Evolutionary conservation across 177 flowering plant genomes (phyloP).

Genomic region (Vitis hybrid): DNA sequence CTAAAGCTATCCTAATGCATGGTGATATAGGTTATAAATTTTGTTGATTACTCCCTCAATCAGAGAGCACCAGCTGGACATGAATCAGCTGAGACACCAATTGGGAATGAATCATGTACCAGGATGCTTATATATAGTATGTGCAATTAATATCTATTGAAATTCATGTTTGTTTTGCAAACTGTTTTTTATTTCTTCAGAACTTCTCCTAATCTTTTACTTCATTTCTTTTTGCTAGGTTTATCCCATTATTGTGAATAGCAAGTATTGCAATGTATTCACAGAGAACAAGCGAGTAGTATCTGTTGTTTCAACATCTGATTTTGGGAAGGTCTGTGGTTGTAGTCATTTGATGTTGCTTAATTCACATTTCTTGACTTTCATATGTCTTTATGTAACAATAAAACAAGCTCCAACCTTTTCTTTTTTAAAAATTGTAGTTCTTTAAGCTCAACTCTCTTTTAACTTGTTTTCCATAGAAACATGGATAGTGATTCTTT

Average conservation of each 20-base stretch:
- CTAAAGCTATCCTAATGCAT: too few species aligned
- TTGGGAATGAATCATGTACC: too few species aligned
- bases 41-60: too few species aligned
- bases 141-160: constrained; percentile 3
- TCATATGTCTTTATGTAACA: not conserved
- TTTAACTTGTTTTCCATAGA: too few species aligned
- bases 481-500: too few species aligned
- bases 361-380: not conserved
- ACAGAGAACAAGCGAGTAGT: constrained; percentile 50
- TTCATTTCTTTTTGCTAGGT: constrained; percentile 43
- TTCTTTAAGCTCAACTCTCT: too few species aligned
- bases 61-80: too few species aligned
- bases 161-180: too few species aligned
- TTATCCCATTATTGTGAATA: constrained; percentile 91
- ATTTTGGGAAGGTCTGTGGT: constrained; percentile 84
- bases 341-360: not conserved
- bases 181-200: not conserved
- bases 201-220: not conserved
- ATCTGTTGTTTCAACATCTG: constrained; percentile 62
- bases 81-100: too few species aligned
- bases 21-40: too few species aligned
- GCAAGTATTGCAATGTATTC: too few species aligned
- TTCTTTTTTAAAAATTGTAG: too few species aligned
- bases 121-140: constrained; percentile 82
- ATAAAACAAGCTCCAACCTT: not conserved